phyloP scores from a whole-genome alignment of 768 basidiomycete genomes.

The Atractiella rhizophila region DNA sequence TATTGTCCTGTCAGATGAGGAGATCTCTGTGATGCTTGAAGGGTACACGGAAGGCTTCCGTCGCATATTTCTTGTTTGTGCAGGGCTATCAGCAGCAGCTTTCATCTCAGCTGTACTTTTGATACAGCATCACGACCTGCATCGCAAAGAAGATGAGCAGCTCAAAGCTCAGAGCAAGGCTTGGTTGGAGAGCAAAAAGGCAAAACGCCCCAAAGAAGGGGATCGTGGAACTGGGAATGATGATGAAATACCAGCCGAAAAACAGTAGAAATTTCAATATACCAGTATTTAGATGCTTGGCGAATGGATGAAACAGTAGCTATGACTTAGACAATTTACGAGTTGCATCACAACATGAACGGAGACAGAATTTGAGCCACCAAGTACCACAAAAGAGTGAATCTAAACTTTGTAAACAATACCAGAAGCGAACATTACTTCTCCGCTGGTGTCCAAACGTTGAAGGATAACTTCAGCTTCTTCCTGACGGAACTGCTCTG shows the following conservation, averaged over 20 bases:
- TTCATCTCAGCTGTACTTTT: background rate
- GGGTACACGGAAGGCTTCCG: background rate
- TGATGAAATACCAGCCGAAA: no score
- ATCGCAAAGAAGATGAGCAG: background rate
- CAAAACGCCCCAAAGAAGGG: no score
- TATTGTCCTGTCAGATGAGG: background rate
- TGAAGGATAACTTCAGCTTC: conserved; percentile 53
- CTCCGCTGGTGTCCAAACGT: conserved; percentile 46
- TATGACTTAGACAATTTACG: no score
- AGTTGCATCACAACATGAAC: no score
- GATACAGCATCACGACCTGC: background rate
- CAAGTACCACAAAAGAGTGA: background rate
- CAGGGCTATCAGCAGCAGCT: background rate
- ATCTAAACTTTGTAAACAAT: conserved; percentile 55
- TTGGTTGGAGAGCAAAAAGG: background rate
- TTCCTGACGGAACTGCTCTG: conserved; percentile 45
- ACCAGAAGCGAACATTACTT: conserved; percentile 68
- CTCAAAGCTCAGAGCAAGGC: background rate
- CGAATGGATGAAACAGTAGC: no score
- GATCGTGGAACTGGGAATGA: no score
- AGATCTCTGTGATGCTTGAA: background rate
- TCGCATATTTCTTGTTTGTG: background rate
- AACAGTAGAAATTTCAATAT: no score
- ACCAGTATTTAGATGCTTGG: no score
- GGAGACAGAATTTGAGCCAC: background rate